Evolutionary conservation across 192 early-diverging fungal species (phyloP).

Genomic region (Borealophlyctis nickersoniae): DNA sequence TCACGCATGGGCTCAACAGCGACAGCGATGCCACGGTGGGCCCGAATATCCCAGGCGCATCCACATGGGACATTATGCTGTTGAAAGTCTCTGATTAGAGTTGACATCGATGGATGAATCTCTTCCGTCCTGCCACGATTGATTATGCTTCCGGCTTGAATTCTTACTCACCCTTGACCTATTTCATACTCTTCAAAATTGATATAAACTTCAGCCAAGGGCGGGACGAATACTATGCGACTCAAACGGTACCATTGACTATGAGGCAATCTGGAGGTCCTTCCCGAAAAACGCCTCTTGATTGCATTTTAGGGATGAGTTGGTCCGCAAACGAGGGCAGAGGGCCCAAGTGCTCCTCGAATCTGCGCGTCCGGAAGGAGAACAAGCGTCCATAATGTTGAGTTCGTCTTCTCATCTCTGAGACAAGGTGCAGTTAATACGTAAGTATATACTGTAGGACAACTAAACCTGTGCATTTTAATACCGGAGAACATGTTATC

Average conservation of each 20-base stretch:
- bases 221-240: too few species aligned
- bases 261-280: conserved; percentile 14
- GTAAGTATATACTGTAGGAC: too few species aligned
- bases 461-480: too few species aligned
- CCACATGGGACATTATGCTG: conserved; percentile 56
- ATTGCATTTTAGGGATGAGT: conserved; percentile 44
- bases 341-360: conserved; percentile 49
- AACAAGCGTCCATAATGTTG: conserved; percentile 70
- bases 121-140: too few species aligned
- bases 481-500: neutral
- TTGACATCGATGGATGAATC: too few species aligned
- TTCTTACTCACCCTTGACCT: conserved; percentile 55
- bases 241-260: too few species aligned
- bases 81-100: too few species aligned
- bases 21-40: conserved; percentile 58
- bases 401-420: conserved; percentile 62
- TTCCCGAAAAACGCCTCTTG: conserved; percentile 32
- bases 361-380: conserved; percentile 36
- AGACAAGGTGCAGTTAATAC: conserved; percentile 6
- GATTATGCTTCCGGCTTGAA: too few species aligned
- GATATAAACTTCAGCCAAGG: too few species aligned
- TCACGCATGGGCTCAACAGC: conserved; percentile 60
- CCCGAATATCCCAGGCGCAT: conserved; percentile 59
- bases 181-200: conserved; percentile 66
- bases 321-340: conserved; percentile 48